phyloP scores from a whole-genome alignment of 805 yeast species.

The Schwanniomyces yamadae region DNA sequence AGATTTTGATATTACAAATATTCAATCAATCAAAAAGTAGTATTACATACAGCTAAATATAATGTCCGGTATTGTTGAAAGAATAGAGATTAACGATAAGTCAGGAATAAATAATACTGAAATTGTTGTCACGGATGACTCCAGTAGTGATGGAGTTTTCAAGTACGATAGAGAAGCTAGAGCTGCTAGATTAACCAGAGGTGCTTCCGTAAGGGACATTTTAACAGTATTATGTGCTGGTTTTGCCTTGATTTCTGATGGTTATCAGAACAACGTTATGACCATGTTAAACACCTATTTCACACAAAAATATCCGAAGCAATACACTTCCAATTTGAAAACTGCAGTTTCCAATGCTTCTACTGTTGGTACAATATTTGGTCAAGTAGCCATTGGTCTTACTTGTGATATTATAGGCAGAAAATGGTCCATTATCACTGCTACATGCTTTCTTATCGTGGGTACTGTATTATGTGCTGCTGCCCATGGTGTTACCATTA shows the following conservation, averaged over 20 bases:
- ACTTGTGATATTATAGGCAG: conserved; percentile 66
- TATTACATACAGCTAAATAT: too few species aligned
- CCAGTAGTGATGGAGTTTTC: conserved; percentile 11
- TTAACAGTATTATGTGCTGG: conserved; percentile 64
- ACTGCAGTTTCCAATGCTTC: conserved; percentile 71
- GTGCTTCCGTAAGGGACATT: conserved; percentile 27
- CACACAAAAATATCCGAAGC: conserved; percentile 44
- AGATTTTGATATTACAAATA: too few species aligned
- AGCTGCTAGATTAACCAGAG: conserved; percentile 24
- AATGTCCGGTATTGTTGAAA: neutral
- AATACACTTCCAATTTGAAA: conserved; percentile 46
- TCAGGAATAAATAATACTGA: neutral
- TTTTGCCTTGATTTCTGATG: conserved; percentile 73
- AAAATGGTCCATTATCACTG: conserved; percentile 66
- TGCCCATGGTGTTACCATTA: conserved; percentile 54
- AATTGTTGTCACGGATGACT: neutral
- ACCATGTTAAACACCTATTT: conserved; percentile 64
- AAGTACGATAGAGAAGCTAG: conserved; percentile 35
- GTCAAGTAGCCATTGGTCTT: conserved; percentile 65
- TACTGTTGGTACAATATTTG: conserved; percentile 67
- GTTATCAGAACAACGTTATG: conserved; percentile 75
- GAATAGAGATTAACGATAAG: neutral
- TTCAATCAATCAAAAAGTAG: too few species aligned
- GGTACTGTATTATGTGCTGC: conserved; percentile 71
- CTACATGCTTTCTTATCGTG: conserved; percentile 58